Evolutionary conservation across 1,284 basidiomycete species (phyloP).

Genomic region (Ganoderma sp.): DNA sequence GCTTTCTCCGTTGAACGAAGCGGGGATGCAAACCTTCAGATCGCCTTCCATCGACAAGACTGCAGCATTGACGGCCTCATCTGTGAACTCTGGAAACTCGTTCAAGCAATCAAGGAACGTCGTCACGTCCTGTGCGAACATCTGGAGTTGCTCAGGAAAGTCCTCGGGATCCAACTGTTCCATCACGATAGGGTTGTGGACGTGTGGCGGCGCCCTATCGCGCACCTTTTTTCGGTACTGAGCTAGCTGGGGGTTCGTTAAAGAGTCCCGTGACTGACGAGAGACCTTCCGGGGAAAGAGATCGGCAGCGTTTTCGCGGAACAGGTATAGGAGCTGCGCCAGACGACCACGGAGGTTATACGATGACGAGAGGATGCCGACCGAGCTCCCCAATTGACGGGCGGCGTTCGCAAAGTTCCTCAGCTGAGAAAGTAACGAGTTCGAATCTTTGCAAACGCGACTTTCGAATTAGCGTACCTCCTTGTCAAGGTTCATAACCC

Average conservation of each 20-base stretch:
- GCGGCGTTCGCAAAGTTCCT: slow-evolving; percentile 77
- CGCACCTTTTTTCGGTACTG: slow-evolving; percentile 37
- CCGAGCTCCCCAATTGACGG: slow-evolving; percentile 72
- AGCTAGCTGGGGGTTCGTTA: slow-evolving; percentile 44
- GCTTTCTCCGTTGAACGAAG: neutral
- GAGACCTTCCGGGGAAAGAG: slow-evolving; percentile 68
- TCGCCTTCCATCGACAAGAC: slow-evolving; percentile 70
- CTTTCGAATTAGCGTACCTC: slow-evolving; percentile 49
- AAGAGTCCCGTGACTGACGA: slow-evolving; percentile 50
- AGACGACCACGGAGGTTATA: slow-evolving; percentile 71
- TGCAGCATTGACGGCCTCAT: slow-evolving; percentile 72
- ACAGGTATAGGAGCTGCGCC: slow-evolving; percentile 67
- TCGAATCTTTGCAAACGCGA: neutral
- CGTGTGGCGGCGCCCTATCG: slow-evolving; percentile 49
- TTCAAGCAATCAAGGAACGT: slow-evolving; percentile 71
- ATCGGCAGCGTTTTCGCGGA: slow-evolving; percentile 72
- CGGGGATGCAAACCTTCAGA: slow-evolving; percentile 53
- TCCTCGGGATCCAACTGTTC: slow-evolving; percentile 65
- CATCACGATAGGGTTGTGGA: slow-evolving; percentile 56
- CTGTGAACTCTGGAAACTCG: slow-evolving; percentile 76
- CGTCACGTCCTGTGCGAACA: slow-evolving; percentile 62
- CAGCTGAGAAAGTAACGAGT: slow-evolving; percentile 47
- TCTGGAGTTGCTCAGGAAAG: slow-evolving; percentile 66
- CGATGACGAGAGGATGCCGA: slow-evolving; percentile 73
- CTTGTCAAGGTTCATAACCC: slow-evolving; percentile 66